phyloP scores from a whole-genome alignment of 345 rosid genomes.

The Bruguiera parviflora region DNA sequence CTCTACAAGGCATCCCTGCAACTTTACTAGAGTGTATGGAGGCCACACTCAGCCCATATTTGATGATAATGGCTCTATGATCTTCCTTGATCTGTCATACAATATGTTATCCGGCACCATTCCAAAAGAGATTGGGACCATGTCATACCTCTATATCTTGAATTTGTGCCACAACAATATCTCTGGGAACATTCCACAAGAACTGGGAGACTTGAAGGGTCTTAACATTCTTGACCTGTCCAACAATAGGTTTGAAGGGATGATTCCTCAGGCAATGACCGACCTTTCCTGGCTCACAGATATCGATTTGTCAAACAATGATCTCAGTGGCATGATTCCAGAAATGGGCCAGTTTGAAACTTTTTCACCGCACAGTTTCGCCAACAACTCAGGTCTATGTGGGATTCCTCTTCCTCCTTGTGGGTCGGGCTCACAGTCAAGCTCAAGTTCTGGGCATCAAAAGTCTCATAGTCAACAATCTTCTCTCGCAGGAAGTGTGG shows the following conservation, averaged over 20 bases:
- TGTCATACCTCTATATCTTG: constrained; percentile 68
- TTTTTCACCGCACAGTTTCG: constrained; percentile 52
- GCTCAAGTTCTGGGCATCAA: constrained; percentile 37
- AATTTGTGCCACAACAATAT: constrained; percentile 74
- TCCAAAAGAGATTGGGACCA: constrained; percentile 78
- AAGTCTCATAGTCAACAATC: constrained; percentile 50
- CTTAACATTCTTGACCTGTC: constrained; percentile 88
- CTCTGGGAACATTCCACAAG: constrained; percentile 67
- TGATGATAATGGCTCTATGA: constrained; percentile 85
- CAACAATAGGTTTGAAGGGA: constrained; percentile 57
- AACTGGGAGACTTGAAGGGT: constrained; percentile 60
- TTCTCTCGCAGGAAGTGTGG: constrained; percentile 69
- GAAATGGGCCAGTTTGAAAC: constrained; percentile 78
- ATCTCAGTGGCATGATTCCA: constrained; percentile 70
- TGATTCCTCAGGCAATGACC: constrained; percentile 64
- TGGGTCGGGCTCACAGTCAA: constrained; percentile 17
- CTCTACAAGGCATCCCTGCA: constrained; percentile 77
- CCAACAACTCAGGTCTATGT: constrained; percentile 81
- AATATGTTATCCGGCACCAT: constrained; percentile 66
- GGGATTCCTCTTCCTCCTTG: constrained; percentile 77
- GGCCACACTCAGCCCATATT: constrained; percentile 77
- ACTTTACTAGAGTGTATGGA: constrained; percentile 65
- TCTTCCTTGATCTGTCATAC: constrained; percentile 84
- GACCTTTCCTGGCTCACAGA: constrained; percentile 54
- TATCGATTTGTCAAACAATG: constrained; percentile 69